A percentile compares a stretch with the other conserved stretches of the same genome.
phyloP scores from a whole-genome alignment of 148 eudicot species.

The Salicornia ramosissima region DNA sequence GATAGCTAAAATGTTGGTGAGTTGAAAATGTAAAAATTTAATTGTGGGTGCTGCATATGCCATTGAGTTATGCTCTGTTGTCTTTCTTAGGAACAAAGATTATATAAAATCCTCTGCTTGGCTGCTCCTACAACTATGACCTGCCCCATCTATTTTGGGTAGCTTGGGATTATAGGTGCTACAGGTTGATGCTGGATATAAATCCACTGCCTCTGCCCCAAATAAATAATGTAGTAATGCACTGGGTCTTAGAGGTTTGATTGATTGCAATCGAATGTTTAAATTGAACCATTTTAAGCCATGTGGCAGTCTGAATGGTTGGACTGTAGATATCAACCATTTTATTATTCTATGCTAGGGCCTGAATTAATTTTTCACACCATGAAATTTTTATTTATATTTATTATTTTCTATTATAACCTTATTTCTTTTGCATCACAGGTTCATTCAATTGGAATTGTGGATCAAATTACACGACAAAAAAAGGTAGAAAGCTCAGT shows the following conservation, averaged over 20 bases:
- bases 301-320: neutral
- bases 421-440: slow-evolving; percentile 21
- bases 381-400: neutral
- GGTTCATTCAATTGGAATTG: slow-evolving; percentile 89
- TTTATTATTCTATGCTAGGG: neutral
- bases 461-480: slow-evolving; percentile 78
- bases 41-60: neutral
- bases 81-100: neutral
- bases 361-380: neutral
- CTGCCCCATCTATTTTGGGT: neutral
- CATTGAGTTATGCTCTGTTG: neutral
- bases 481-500: slow-evolving; percentile 90
- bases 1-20: neutral
- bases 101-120: neutral
- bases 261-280: neutral
- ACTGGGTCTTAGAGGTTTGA: neutral
- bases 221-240: neutral
- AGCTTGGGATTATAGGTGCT: neutral
- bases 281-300: neutral
- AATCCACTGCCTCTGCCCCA: neutral
- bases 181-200: neutral
- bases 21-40: neutral
- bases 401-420: neutral
- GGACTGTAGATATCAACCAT: neutral
- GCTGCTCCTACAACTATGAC: neutral